Evolutionary conservation across 192 early-diverging fungal genomes (phyloP).

Genomic region (Podila epigama): DNA sequence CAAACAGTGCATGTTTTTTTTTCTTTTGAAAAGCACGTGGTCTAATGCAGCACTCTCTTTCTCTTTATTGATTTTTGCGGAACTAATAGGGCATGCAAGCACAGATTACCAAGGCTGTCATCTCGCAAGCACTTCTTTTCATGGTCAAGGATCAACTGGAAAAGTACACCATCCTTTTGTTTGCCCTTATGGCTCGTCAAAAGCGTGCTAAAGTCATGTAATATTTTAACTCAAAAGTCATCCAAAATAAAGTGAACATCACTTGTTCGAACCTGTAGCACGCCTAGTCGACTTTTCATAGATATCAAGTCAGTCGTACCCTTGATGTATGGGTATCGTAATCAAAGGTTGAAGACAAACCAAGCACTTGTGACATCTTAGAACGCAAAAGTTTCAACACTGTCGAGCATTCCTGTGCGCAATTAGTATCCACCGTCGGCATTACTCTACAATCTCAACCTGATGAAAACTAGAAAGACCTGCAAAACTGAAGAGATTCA

Average conservation of each 20-base stretch:
- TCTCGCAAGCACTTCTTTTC: slow-evolving; percentile 97
- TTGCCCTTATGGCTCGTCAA: slow-evolving; percentile 51
- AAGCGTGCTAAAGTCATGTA: slow-evolving; percentile 28
- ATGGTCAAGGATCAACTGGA: slow-evolving; percentile 95
- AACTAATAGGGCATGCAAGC: slow-evolving; percentile 88
- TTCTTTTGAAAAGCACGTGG: neutral
- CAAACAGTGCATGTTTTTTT: neutral
- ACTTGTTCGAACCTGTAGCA: too few species aligned
- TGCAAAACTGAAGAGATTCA: too few species aligned
- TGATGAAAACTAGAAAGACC: too few species aligned
- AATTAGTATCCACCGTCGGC: too few species aligned
- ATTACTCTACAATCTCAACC: too few species aligned
- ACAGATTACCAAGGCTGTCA: slow-evolving; percentile 99
- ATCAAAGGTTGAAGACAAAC: too few species aligned
- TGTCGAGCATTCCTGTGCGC: too few species aligned
- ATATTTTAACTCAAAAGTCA: neutral
- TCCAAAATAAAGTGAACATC: neutral
- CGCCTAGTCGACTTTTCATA: too few species aligned
- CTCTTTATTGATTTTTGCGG: neutral
- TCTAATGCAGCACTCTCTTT: neutral
- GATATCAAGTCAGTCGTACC: too few species aligned
- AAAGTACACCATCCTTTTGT: slow-evolving; percentile 71
- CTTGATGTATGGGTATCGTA: too few species aligned
- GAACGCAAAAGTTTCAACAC: too few species aligned
- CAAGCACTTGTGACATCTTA: too few species aligned